These are phyloP conservation scores for Panellus pusillus DNA, from an alignment of 768 basidiomycete genomes.

Conservation along the genomic window DNA sequence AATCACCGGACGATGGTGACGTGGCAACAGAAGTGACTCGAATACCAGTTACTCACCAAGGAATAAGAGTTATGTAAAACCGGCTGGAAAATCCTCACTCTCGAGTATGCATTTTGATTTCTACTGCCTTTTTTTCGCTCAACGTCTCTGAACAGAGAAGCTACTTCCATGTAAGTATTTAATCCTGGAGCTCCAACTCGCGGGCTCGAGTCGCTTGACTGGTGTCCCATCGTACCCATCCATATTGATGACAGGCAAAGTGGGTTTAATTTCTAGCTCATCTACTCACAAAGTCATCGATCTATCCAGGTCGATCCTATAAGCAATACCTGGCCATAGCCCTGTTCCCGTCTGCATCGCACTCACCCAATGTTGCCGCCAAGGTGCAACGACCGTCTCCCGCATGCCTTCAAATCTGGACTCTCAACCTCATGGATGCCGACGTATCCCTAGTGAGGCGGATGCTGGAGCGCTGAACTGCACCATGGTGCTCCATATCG, in stretches of 20 bases:
- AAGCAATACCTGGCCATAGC: constrained; percentile 86
- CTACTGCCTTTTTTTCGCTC: background rate
- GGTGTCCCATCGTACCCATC: constrained; percentile 94
- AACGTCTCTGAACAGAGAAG: constrained; percentile 42
- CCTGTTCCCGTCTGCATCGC: constrained; percentile 63
- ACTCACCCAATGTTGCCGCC: constrained; percentile 66
- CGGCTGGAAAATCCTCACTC: constrained; percentile 46
- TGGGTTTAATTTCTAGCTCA: constrained; percentile 30
- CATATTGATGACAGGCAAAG: constrained; percentile 55
- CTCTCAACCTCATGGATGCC: constrained; percentile 31
- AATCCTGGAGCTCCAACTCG: constrained; percentile 89
- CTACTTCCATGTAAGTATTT: constrained; percentile 70
- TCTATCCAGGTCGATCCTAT: constrained; percentile 44
- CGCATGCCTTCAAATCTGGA: constrained; percentile 90
- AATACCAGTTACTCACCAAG: constrained; percentile 58
- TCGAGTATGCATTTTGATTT: constrained; percentile 43
- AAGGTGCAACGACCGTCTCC: constrained; percentile 53
- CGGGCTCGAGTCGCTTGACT: constrained; percentile 88
- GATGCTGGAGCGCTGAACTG: constrained; percentile 61
- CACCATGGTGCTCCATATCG: constrained; percentile 82
- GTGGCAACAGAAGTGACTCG: constrained; percentile 47
- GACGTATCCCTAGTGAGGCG: constrained; percentile 3
- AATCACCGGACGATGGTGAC: constrained; percentile 35
- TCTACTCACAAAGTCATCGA: constrained; percentile 3
- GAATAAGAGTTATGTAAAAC: constrained; percentile 41